Evolutionary conservation across 2,329 filamentous ascomycete genomes (phyloP).

Genomic region (Pyrenophora teres): DNA sequence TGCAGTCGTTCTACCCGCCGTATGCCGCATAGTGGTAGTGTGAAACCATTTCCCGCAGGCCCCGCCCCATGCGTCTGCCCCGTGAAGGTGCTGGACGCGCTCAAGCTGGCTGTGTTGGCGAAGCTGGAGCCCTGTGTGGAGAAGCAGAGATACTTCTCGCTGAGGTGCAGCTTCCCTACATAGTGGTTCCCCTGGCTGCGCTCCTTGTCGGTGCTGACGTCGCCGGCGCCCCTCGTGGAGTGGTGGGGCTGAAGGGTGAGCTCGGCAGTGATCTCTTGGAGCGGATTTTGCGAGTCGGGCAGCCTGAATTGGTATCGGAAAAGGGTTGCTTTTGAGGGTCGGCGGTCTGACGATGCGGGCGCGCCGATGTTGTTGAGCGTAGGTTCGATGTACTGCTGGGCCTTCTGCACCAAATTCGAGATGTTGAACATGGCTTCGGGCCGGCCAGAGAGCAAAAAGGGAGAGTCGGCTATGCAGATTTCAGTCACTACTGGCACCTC

Average conservation of each 20-base stretch:
- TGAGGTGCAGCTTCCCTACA: slow-evolving; percentile 88
- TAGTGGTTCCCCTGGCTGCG: slow-evolving; percentile 81
- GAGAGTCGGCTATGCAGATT: slow-evolving; percentile 22
- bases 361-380: slow-evolving; percentile 68
- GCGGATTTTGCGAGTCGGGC: slow-evolving; percentile 85
- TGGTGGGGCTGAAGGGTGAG: slow-evolving; percentile 78
- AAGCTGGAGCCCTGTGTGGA: slow-evolving; percentile 92
- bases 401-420: slow-evolving; percentile 89
- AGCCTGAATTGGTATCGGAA: slow-evolving; percentile 98
- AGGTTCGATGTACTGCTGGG: slow-evolving; percentile 92
- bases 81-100: slow-evolving; percentile 81
- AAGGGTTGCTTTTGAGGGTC: slow-evolving; percentile 87
- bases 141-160: slow-evolving; percentile 94
- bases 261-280: slow-evolving; percentile 96
- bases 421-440: slow-evolving; percentile 55
- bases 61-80: slow-evolving; percentile 92
- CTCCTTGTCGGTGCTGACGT: slow-evolving; percentile 61
- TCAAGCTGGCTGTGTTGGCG: slow-evolving; percentile 75
- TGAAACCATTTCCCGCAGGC: slow-evolving; percentile 94
- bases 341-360: slow-evolving; percentile 70
- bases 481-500: slow-evolving; percentile 23
- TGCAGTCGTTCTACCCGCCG: slow-evolving; percentile 90
- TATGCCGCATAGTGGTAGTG: slow-evolving; percentile 88
- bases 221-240: slow-evolving; percentile 52
- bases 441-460: slow-evolving; percentile 16